These are phyloP conservation scores for Talaromyces sp. DNA, from an alignment of 2,329 filamentous ascomycete species.

Conservation along the genomic window DNA sequence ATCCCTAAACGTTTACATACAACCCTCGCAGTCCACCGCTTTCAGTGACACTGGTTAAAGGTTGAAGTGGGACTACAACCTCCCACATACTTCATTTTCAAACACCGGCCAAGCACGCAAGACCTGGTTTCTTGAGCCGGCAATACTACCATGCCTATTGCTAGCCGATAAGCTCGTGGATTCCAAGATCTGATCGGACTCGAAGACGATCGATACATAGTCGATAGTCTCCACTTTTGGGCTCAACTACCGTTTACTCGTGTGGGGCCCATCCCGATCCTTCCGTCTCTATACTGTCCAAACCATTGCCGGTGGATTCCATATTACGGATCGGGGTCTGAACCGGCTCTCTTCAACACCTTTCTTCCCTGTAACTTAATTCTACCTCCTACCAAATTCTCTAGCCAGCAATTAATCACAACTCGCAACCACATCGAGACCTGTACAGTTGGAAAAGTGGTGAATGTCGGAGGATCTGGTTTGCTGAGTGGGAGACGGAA, in stretches of 20 bases:
- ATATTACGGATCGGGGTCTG: slow-evolving; percentile 4
- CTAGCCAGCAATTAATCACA: too few species aligned
- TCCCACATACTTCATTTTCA: slow-evolving; percentile 17
- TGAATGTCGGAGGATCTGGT: slow-evolving; percentile 10
- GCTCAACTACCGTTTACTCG: slow-evolving; percentile 2
- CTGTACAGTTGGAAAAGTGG: not conserved
- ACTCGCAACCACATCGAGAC: not conserved
- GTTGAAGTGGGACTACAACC: slow-evolving; percentile 14
- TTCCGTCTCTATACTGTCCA: slow-evolving; percentile 8
- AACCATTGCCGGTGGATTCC: slow-evolving; percentile 8
- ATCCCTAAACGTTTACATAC: not conserved
- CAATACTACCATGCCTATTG: slow-evolving; percentile 7
- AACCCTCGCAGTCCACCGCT: slow-evolving; percentile 12
- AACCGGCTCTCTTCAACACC: not conserved
- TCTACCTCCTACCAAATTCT: too few species aligned
- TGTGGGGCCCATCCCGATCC: slow-evolving; percentile 9
- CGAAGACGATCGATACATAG: slow-evolving; percentile 10
- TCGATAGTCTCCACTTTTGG: slow-evolving; percentile 7
- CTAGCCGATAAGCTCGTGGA: slow-evolving; percentile 8
- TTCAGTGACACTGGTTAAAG: slow-evolving; percentile 9
- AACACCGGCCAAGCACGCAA: slow-evolving; percentile 1
- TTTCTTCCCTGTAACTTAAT: too few species aligned
- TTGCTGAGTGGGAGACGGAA: slow-evolving; percentile 9
- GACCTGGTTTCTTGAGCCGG: not conserved
- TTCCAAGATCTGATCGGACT: slow-evolving; percentile 5